phyloP scores from a whole-genome alignment of 2,329 filamentous ascomycete species.

The Venturia oleaginea region DNA sequence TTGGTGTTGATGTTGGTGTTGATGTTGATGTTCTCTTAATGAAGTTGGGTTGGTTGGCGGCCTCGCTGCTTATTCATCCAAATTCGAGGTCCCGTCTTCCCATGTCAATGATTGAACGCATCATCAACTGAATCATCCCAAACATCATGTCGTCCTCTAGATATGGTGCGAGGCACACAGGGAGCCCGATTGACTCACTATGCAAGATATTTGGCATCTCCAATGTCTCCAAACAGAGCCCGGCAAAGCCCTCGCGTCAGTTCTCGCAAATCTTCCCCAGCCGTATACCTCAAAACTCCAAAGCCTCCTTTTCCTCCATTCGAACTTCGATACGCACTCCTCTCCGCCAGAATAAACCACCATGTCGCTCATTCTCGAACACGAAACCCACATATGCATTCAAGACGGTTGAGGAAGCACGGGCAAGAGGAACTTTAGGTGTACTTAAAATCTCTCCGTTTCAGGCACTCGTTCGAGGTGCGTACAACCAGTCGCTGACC shows the following conservation, averaged over 20 bases:
- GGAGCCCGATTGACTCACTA: constrained; percentile 1
- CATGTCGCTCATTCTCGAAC: not conserved
- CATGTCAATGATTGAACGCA: not conserved
- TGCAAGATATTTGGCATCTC: constrained; percentile 11
- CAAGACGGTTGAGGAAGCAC: constrained; percentile 13
- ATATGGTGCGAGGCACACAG: constrained; percentile 4
- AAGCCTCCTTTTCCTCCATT: not conserved
- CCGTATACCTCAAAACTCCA: not conserved
- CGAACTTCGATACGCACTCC: not conserved
- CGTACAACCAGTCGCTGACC: constrained; percentile 11
- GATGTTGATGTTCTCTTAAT: not conserved
- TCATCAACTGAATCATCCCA: not conserved
- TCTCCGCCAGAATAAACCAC: not conserved
- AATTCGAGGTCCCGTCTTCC: not conserved
- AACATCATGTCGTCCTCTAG: constrained; percentile 9
- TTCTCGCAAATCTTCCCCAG: not conserved
- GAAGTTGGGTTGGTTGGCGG: not conserved
- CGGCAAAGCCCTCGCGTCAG: not conserved
- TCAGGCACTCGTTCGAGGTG: constrained; percentile 15
- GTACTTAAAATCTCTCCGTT: constrained; percentile 13
- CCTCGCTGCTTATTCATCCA: not conserved
- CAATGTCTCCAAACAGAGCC: constrained; percentile 5
- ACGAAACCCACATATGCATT: constrained; percentile 2
- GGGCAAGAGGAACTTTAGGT: constrained; percentile 13
- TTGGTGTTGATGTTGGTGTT: not conserved